Base-by-base conservation (phyloP, 352 stramenopile genomes). In the Aphanomyces invadans region DNA sequence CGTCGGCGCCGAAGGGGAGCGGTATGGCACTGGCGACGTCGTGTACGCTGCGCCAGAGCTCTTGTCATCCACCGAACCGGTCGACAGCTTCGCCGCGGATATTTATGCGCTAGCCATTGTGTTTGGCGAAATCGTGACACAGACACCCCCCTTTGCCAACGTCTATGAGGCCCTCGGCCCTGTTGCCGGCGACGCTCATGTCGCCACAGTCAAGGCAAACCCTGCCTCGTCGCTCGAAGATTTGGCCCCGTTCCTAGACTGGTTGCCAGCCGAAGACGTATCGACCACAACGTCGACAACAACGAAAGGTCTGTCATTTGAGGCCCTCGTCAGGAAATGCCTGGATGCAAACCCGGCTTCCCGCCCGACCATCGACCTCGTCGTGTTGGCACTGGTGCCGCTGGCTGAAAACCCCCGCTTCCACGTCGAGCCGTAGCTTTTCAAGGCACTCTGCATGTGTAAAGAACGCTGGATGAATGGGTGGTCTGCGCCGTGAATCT, bases 41-140 rank as follows among this genome's bases (percentile, higher is more conserved):
- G 36, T 23, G 19, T 64, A 52, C 36, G 17, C 9, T 11, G 55
- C 55, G 5, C 55, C 55, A 5, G 55, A 64, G 21, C 25, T 64
- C 4, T 4, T 33, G 10, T 10, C 17, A 23, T 21, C 1, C 11
- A 17, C 2, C 12, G 7, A 12, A 2, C 4, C 25, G 23, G 21
- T 28, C 11, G 55, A 45, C 10, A 11, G 10, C n/a, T 33, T 51
- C 7, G 55, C 55, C 2, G 55, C 38, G 21, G 55, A 64, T 38
- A 45, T 64, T 32, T 64, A 64, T 28, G 5, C 55, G 32, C 36
- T 64, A 1, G 55, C 36, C 3, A 28, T 64, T 5, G 21, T 64
- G 9, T 64, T 64, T 45, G 32, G 25, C 9, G 19, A 64, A 29
- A 33, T 64, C 23, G 49, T 64, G 21, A 39, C 32, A 19, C 29